Conservation (phyloP, 192 early-diverging fungal genomes). For the Podila minutissima region DNA sequence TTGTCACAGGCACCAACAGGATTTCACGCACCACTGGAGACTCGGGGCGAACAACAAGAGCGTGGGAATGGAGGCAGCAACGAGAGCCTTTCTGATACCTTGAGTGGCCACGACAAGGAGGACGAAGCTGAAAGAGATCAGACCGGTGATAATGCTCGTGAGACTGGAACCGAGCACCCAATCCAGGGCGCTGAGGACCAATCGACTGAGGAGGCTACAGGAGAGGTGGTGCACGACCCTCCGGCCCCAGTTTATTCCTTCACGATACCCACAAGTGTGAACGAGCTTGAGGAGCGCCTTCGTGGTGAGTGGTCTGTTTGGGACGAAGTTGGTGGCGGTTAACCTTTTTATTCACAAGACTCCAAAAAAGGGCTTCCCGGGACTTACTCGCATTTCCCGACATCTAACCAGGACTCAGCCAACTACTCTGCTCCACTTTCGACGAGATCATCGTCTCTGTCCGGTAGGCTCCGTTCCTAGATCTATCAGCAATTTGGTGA, state of each 20-base stretch:
- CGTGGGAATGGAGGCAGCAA: no score
- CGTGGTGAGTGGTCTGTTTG: background rate
- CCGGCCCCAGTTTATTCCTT: background rate
- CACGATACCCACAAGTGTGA: background rate
- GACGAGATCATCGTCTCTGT: background rate
- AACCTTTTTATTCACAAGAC: background rate
- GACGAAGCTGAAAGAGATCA: no score
- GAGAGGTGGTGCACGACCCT: background rate
- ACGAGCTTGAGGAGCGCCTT: background rate
- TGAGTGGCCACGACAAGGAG: no score
- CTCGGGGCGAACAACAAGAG: no score
- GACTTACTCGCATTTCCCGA: background rate
- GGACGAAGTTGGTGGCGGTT: background rate
- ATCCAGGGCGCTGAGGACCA: no score
- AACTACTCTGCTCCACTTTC: background rate
- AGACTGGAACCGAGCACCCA: no score
- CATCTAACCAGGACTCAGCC: background rate
- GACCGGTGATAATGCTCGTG: no score
- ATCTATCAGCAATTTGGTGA: background rate
- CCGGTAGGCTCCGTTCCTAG: background rate
- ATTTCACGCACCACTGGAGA: no score
- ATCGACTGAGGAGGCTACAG: no score
- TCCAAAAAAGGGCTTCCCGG: constrained; percentile 9
- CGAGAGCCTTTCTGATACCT: no score
- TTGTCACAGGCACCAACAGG: no score